These are phyloP conservation scores for Corylus avellana DNA, from an alignment of 306 rosid genomes.

Conservation along the genomic window DNA sequence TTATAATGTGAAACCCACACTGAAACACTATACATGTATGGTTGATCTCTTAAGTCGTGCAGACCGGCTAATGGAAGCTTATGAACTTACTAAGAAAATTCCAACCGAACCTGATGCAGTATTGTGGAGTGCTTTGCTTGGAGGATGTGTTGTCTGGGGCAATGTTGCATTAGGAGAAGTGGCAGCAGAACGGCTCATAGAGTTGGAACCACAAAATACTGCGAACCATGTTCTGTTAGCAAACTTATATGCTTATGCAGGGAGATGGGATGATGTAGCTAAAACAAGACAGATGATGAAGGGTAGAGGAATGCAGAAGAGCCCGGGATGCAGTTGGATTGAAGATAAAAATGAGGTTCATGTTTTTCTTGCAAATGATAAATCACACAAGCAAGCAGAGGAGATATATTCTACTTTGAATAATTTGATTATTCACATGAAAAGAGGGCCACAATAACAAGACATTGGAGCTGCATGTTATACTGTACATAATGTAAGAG, in stretches of 20 bases:
- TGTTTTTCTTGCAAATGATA: constrained; percentile 56
- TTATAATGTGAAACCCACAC: constrained; percentile 44
- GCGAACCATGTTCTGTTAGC: constrained; percentile 51
- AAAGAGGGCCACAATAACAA: constrained; percentile 3
- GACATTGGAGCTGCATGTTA: constrained; percentile 1
- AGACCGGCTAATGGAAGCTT: constrained; percentile 42
- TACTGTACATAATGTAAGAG: not conserved
- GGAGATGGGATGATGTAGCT: constrained; percentile 49
- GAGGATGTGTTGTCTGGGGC: constrained; percentile 51
- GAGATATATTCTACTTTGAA: constrained; percentile 46
- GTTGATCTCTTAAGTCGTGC: constrained; percentile 65
- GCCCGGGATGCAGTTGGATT: constrained; percentile 73
- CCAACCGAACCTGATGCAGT: constrained; percentile 62
- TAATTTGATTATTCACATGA: constrained; percentile 36
- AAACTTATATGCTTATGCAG: constrained; percentile 51
- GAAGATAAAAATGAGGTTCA: constrained; percentile 58
- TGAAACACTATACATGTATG: constrained; percentile 64
- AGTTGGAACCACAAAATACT: constrained; percentile 52
- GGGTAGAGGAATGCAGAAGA: constrained; percentile 45
- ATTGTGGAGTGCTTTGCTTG: constrained; percentile 55
- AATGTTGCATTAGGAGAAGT: constrained; percentile 47
- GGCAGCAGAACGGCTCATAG: constrained; percentile 51
- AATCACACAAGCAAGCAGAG: constrained; percentile 34
- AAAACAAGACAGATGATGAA: constrained; percentile 50
- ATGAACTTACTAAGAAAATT: constrained; percentile 39